Evolutionary conservation across 306 rosid genomes (phyloP), one percentile per base, ranked within the genome.

Genomic region (Dalbergia cultrata): DNA sequence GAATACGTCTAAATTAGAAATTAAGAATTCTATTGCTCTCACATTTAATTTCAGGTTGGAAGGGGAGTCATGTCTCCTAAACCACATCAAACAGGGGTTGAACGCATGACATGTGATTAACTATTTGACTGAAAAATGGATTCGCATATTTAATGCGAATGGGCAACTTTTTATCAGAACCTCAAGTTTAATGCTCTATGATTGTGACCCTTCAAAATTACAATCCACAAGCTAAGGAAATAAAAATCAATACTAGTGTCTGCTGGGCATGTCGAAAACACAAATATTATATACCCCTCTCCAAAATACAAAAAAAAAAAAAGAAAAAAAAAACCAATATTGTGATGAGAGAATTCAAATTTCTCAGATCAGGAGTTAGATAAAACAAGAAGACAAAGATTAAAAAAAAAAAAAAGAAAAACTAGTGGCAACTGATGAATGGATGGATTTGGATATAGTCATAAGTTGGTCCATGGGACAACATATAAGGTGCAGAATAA

Each of bases 31-130:
- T 34, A 8, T 70, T 58, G 17, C 16, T 41, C 70, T 52, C 81
- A 61, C 67, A 70, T 69, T 37, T 37, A 37, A 37, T 37, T 76
- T 16, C 22, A 58, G 57, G 74, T 41, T 65, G 61, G 66, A 66
- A 73, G 21, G 44, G 33, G 45, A 9, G 59, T 12, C 45, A 31
- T 67, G 66, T n/a, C 64, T 71, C 63, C 63, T 33, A n/a, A 53
- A 57, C 72, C 76, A 58, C 70, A 67, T 71, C 76, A 67, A 73
- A 72, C 65, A 69, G 13, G 65, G 58, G 11, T 73, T 72, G 14
- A 67, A 50, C 2, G n/a, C 67, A 59, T 37, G 43, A 35, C 37
- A 26, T 66, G 49, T 58, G 37, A 66, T 49, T 57, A 45, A 64
- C n/a, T 70, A 44, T 6, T 71, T 35, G 22, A 21, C 44, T 53